phyloP scores from a whole-genome alignment of 495 filamentous ascomycete genomes.

The Hypoxylon crocopeplum region DNA sequence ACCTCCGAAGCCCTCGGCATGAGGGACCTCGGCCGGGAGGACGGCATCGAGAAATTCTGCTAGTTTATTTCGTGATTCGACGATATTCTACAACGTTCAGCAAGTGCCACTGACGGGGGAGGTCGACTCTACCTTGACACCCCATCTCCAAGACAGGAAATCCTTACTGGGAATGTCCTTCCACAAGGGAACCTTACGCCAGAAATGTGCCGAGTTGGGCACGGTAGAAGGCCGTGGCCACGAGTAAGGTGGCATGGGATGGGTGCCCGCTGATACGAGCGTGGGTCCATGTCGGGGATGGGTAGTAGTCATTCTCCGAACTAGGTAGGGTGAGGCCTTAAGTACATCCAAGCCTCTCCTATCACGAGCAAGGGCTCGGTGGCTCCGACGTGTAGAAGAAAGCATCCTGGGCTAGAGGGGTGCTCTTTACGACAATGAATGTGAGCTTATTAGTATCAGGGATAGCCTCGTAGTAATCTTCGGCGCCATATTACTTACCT shows the following conservation, averaged over 20 bases:
- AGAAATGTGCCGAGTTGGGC: constrained; percentile 15
- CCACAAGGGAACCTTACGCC: constrained; percentile 26
- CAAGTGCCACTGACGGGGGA: not conserved
- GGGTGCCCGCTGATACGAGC: not conserved
- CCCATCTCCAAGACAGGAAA: constrained; percentile 37
- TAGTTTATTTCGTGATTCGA: constrained; percentile 24
- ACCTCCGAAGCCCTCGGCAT: constrained; percentile 31
- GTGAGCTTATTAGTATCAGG: too few relatives aligned
- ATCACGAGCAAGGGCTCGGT: not conserved
- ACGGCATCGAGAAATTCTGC: constrained; percentile 43
- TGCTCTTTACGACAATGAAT: too few relatives aligned
- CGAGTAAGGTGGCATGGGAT: not conserved
- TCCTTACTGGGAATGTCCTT: constrained; percentile 18
- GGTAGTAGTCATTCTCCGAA: constrained; percentile 1
- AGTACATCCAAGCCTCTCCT: not conserved
- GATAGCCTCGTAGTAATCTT: too few relatives aligned
- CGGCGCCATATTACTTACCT: too few relatives aligned
- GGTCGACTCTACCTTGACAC: constrained; percentile 21
- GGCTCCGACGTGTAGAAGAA: not conserved
- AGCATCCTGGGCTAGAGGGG: not conserved
- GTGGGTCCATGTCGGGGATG: not conserved
- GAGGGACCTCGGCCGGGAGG: constrained; percentile 55
- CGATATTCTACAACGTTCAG: constrained; percentile 24
- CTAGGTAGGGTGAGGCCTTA: not conserved
- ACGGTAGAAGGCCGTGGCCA: not conserved